Evolutionary conservation across 495 filamentous ascomycete species (phyloP), one percentile per base, ranked within the genome.

Genomic region (Daldinia loculata): DNA sequence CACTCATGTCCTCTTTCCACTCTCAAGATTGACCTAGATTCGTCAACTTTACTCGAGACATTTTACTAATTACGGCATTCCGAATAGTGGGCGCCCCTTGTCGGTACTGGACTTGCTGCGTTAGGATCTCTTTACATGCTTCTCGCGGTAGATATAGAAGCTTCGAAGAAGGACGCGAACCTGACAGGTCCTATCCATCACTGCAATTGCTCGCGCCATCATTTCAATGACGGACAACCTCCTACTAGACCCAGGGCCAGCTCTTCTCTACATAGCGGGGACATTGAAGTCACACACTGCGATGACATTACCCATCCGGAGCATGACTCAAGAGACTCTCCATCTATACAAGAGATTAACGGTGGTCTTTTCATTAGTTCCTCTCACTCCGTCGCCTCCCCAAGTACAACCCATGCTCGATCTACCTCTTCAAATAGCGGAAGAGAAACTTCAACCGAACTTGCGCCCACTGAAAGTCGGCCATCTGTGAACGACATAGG

Each of bases 41-140:
- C 4, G 7, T 19, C 8, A 9, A 45, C 11, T 9, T 22, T 3
- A 45, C 2, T 11, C 26, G 1, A 38, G 34, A 15, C 43, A 30
- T 36, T 17, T 61, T 56, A 19, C 69, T 72, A 61, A 74, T 45
- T 39, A 6, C 53, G 6, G 4, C 51, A 17, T 56, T 53, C 68
- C 82, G 80, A 82, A 17, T 85, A 89, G 77, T 89, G 87, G 88
- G 82, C 82, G 9, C 85, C 85, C 0, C 80, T 89, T 43, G 83
- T 82, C 48, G 87, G 84, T 51, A 85, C 86, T 4, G 82, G 67
- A 1, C 77, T 90, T 5, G 86, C 84, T n/a, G 80, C 79, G 0
- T 43, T 85, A 14, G 87, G 88, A 14, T 89, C 87, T 12, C 69
- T 87, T 0, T 87, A 87, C 65, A 61, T 88, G 57, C 63, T 85